A percentile compares a stretch with the other conserved stretches of the same genome.
phyloP scores from a whole-genome alignment of 2,329 filamentous ascomycete species.

The Alternaria panax region DNA sequence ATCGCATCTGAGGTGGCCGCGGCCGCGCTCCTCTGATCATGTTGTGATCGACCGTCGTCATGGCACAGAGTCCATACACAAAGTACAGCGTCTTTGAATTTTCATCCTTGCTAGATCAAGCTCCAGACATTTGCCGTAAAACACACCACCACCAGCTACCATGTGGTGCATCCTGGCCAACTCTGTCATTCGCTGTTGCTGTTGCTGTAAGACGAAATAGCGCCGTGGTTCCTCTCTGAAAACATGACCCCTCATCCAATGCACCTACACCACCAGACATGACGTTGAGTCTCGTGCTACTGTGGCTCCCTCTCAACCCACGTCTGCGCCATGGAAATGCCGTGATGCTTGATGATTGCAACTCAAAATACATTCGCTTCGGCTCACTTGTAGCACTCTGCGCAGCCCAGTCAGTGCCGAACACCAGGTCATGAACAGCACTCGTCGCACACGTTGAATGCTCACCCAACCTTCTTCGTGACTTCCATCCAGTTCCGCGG shows the following conservation, averaged over 20 bases:
- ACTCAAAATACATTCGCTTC: not conserved
- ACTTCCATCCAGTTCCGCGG: not conserved
- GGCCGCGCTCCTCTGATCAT: not conserved
- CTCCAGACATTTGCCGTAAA: not conserved
- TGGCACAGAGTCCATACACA: slow-evolving; percentile 11
- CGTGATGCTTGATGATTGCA: slow-evolving; percentile 4
- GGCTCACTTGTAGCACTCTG: slow-evolving; percentile 5
- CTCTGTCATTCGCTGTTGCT: not conserved
- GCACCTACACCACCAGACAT: slow-evolving; percentile 20
- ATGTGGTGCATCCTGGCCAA: not conserved
- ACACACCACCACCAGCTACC: not conserved
- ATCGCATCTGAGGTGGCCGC: not conserved
- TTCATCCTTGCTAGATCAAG: slow-evolving; percentile 7
- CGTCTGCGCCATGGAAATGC: slow-evolving; percentile 5
- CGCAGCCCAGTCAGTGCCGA: slow-evolving; percentile 15
- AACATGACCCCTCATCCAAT: slow-evolving; percentile 19
- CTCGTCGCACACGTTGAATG: slow-evolving; percentile 18
- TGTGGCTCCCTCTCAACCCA: slow-evolving; percentile 8
- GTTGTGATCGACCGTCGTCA: slow-evolving; percentile 11
- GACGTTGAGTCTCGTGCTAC: slow-evolving; percentile 14
- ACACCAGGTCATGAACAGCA: slow-evolving; percentile 20
- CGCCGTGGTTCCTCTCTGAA: slow-evolving; percentile 11
- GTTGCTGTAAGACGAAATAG: slow-evolving; percentile 13
- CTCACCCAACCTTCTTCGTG: not conserved
- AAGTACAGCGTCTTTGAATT: slow-evolving; percentile 1